Base-by-base conservation (phyloP, 306 rosid species). In the Erythrophleum fordii region DNA sequence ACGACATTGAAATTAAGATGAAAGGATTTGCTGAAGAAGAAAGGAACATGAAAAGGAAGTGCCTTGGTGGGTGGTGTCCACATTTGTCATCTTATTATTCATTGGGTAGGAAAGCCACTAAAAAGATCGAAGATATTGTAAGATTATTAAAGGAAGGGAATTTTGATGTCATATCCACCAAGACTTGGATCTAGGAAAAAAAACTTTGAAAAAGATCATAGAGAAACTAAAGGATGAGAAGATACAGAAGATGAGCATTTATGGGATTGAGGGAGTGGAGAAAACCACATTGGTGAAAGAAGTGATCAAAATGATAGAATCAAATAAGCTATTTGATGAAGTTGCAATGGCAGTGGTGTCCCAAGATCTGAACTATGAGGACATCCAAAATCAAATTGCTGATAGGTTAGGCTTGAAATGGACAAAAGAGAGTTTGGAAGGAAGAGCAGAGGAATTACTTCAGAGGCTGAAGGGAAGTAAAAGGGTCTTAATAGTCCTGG, bases 401-500 rank as follows among this genome's bases (percentile, higher is more conserved):
- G 46, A 41, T 41, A 6, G 1, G 46, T 10, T 41, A 1, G 46
- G 8, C 8, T 41, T 41, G 3, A 8, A 41, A 3, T 41, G 4
- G 6, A 2, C 10, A 8, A 41, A 41, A 10, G 46, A 6, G 46
- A 41, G 10, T 41, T 5, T 41, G 11, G 46, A 41, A 41, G 46
- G 46, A 41, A 41, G 46, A 41, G 46, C 46, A 6, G 11, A 3
- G 4, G 3, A 3, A 10, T 62, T 79, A 14, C 11, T 0, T 0
- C 7, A 20, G 3, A 31, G 76, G 14, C 5, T 85, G 17, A 81
- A 16, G 20, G 0, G 3, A 2, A 34, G 6, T 3, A 49, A 70
- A 1, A 69, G 14, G 1, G 20, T 28, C 8, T 48, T 85, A 2
- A 7, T 85, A 12, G 56, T 85, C 12, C 35, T 85, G 2, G 88